phyloP scores from a whole-genome alignment of 768 basidiomycete genomes.

The Amanita polypyramis region DNA sequence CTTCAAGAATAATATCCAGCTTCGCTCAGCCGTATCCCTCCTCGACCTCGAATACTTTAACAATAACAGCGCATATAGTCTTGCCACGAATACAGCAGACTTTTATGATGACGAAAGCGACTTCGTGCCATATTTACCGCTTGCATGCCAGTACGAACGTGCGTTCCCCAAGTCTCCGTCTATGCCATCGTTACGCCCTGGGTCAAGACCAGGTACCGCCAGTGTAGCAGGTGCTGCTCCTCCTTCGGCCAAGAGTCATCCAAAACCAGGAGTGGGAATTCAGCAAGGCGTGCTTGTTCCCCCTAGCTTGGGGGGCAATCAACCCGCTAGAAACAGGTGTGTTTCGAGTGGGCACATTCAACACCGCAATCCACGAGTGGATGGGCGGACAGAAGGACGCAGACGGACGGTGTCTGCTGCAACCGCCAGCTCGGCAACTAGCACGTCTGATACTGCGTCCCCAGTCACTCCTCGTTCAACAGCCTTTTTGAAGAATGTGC shows the following conservation, averaged over 20 bases:
- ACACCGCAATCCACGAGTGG: background rate
- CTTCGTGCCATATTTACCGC: conserved; percentile 15
- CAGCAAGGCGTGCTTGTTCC: background rate
- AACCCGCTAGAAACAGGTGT: background rate
- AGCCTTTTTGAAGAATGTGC: background rate
- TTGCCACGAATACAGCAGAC: conserved; percentile 8
- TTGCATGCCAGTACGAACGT: conserved; percentile 17
- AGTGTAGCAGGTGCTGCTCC: background rate
- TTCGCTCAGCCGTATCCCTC: conserved; percentile 6
- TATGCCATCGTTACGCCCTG: background rate
- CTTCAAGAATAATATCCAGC: conserved; percentile 5
- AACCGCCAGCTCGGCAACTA: background rate
- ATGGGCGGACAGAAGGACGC: background rate
- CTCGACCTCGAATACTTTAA: conserved; percentile 5
- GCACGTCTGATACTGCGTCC: conserved; percentile 4
- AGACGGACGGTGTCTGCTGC: conserved; percentile 2
- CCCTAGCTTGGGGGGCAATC: too few species aligned
- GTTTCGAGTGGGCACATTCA: background rate
- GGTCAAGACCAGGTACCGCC: background rate
- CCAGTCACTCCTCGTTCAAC: conserved; percentile 6
- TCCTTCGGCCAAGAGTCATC: background rate
- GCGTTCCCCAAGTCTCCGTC: conserved; percentile 3
- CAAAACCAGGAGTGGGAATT: background rate
- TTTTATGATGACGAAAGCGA: conserved; percentile 8
- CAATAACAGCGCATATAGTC: conserved; percentile 7